A percentile compares a stretch with the other conserved stretches of the same genome.
Conservation (phyloP, 257 asterid species). For the Prunella vulgaris region DNA sequence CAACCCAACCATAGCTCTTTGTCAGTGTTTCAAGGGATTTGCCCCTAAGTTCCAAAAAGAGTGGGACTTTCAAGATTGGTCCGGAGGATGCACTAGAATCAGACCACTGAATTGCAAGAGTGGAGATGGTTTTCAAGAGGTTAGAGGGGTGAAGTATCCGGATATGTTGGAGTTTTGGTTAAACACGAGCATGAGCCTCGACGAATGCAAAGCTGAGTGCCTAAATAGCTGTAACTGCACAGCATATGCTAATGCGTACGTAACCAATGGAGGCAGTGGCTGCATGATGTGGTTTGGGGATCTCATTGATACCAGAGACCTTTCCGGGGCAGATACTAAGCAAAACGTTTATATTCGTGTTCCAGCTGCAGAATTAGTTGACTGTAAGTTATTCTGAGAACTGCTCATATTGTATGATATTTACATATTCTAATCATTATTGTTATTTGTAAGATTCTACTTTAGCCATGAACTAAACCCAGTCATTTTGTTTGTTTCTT, state of each 20-base stretch:
- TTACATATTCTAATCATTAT: too few species aligned
- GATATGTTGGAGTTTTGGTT: conserved; percentile 22
- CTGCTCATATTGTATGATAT: background rate
- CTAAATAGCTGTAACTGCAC: conserved; percentile 25
- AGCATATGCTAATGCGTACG: conserved; percentile 30
- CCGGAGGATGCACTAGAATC: conserved; percentile 23
- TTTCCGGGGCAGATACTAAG: background rate
- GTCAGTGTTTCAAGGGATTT: conserved; percentile 31
- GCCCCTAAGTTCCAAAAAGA: background rate
- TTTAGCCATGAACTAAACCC: background rate
- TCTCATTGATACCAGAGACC: conserved; percentile 19
- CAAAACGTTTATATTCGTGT: background rate
- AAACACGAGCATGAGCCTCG: conserved; percentile 21
- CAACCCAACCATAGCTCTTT: background rate
- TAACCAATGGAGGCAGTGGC: conserved; percentile 23
- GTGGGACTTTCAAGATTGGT: conserved; percentile 35
- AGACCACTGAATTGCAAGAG: conserved; percentile 6
- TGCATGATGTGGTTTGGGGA: conserved; percentile 35
- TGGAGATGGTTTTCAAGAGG: conserved; percentile 26
- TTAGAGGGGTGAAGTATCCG: conserved; percentile 22
- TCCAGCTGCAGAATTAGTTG: background rate
- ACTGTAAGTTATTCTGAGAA: background rate
- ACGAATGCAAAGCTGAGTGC: conserved; percentile 22
- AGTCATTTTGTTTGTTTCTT: too few species aligned
- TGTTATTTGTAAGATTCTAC: background rate